phyloP scores from a whole-genome alignment of 1,284 basidiomycete species.

The Golubevia pallescens region DNA sequence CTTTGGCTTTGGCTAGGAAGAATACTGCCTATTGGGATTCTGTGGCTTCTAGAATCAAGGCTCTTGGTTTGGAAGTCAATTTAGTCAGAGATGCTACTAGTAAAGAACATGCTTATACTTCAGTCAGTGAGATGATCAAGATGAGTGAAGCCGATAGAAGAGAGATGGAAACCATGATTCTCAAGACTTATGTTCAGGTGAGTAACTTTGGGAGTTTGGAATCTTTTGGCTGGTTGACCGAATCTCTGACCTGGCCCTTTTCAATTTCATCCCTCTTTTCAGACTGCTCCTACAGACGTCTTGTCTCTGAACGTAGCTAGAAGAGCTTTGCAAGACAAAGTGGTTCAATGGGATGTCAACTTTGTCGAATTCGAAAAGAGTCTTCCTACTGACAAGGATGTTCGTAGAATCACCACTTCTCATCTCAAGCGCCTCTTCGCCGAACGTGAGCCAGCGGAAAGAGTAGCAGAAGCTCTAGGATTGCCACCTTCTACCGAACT shows the following conservation, averaged over 20 bases:
- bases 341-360: slow-evolving; percentile 93
- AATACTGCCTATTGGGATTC: slow-evolving; percentile 73
- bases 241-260: background rate
- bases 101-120: slow-evolving; percentile 26
- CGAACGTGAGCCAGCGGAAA: slow-evolving; percentile 65
- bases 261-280: background rate
- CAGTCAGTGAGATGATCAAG: slow-evolving; percentile 29
- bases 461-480: slow-evolving; percentile 20
- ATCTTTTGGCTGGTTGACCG: background rate
- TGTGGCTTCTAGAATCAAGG: slow-evolving; percentile 67
- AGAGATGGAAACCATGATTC: slow-evolving; percentile 78
- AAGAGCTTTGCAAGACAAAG: slow-evolving; percentile 86
- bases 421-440: slow-evolving; percentile 68
- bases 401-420: slow-evolving; percentile 59
- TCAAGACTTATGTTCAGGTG: slow-evolving; percentile 80
- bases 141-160: slow-evolving; percentile 57
- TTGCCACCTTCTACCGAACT: slow-evolving; percentile 55
- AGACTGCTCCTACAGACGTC: slow-evolving; percentile 72
- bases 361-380: slow-evolving; percentile 70
- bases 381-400: slow-evolving; percentile 67
- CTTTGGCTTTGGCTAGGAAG: slow-evolving; percentile 76
- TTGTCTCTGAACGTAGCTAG: slow-evolving; percentile 86
- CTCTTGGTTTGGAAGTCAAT: slow-evolving; percentile 66
- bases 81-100: slow-evolving; percentile 26
- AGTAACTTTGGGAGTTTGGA: slow-evolving; percentile 65